Evolutionary conservation across 192 early-diverging fungal genomes (phyloP).

Genomic region (Paraglomus brasilianum): DNA sequence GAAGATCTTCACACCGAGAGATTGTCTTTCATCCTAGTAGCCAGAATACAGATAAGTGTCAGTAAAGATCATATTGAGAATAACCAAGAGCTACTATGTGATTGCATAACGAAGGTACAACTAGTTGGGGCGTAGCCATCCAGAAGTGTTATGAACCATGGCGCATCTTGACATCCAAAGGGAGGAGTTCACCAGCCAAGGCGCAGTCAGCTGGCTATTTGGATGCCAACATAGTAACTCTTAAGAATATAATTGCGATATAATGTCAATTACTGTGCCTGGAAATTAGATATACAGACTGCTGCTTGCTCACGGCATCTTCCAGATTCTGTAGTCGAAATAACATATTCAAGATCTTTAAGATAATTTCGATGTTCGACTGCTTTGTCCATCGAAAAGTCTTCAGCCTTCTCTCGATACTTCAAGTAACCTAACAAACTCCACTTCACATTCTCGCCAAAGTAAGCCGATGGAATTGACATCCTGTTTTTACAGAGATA

Average conservation of each 20-base stretch:
- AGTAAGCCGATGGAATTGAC: neutral
- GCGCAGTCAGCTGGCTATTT: slow-evolving; percentile 6
- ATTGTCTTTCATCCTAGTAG: too few relatives aligned
- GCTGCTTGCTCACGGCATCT: neutral
- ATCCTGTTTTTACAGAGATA: too few relatives aligned
- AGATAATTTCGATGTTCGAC: slow-evolving; percentile 8
- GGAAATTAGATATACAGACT: neutral
- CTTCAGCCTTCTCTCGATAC: neutral
- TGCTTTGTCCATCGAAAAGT: slow-evolving; percentile 9
- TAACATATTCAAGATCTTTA: slow-evolving; percentile 22
- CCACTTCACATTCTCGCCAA: slow-evolving; percentile 8
- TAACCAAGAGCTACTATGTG: too few relatives aligned
- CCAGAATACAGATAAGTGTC: too few relatives aligned
- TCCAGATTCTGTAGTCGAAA: neutral
- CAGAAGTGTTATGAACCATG: neutral
- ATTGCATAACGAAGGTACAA: too few relatives aligned
- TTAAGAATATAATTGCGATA: neutral
- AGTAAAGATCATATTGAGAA: too few relatives aligned
- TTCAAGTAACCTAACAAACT: slow-evolving; percentile 25
- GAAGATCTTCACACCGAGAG: too few relatives aligned
- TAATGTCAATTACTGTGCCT: neutral
- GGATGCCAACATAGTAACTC: neutral
- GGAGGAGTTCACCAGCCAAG: slow-evolving; percentile 2
- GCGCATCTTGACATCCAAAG: neutral
- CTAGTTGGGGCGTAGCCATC: too few relatives aligned